These are phyloP conservation scores for Zalaria sp. DNA, from an alignment of 2,329 filamentous ascomycete species.

Conservation along the genomic window DNA sequence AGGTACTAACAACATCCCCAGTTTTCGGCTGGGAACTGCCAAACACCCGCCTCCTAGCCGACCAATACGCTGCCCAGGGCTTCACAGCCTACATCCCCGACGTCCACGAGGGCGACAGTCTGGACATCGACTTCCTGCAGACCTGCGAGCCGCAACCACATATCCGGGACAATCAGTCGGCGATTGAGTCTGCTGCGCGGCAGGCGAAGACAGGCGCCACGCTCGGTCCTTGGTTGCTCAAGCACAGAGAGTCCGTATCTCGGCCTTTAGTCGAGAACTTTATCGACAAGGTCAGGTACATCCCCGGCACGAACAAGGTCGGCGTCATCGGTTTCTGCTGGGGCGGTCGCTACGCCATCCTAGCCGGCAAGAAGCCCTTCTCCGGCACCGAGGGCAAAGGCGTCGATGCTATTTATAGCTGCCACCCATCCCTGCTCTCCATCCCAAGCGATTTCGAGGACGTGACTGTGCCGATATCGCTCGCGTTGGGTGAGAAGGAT, in stretches of 20 bases:
- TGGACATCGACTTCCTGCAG: conserved; percentile 25
- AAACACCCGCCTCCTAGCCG: conserved; percentile 32
- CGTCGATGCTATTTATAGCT: conserved; percentile 27
- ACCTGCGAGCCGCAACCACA: conserved; percentile 28
- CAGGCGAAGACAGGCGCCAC: conserved; percentile 26
- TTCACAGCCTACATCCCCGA: conserved; percentile 33
- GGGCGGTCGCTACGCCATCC: conserved; percentile 27
- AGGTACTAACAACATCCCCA: conserved; percentile 7
- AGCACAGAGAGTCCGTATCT: conserved; percentile 27
- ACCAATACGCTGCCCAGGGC: conserved; percentile 31
- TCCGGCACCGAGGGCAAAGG: conserved; percentile 13
- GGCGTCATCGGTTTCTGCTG: conserved; percentile 36
- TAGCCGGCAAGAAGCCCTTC: conserved; percentile 15
- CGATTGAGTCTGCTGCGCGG: conserved; percentile 25
- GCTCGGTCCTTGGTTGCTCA: conserved; percentile 28
- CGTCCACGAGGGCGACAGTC: conserved; percentile 25
- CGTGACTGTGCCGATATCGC: conserved; percentile 23
- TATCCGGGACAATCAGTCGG: conserved; percentile 19
- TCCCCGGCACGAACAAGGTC: conserved; percentile 28
- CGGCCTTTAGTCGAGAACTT: conserved; percentile 30
- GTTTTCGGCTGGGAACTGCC: conserved; percentile 35
- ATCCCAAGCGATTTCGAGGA: conserved; percentile 28
- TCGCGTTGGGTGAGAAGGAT: conserved; percentile 30
- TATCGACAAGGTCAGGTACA: conserved; percentile 23
- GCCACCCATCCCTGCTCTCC: conserved; percentile 27